Percentiles rank a stretch among this genome's conserved stretches.
Conservation (phyloP, 768 basidiomycete genomes). For the Suillus plorans region DNA sequence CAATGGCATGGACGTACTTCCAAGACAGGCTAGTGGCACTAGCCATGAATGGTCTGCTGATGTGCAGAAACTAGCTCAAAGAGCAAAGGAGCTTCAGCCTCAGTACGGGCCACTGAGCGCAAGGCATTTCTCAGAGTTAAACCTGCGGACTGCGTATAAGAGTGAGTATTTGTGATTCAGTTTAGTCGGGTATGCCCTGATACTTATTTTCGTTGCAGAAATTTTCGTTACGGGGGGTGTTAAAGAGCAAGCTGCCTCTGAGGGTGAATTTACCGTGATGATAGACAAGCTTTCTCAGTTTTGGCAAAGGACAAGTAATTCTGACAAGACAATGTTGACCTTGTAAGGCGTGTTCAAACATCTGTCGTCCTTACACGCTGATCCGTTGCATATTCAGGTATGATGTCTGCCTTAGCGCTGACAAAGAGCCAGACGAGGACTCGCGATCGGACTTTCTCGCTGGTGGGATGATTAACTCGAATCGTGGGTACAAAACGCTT, state of each 20-base stretch:
- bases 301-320: slow-evolving; percentile 52
- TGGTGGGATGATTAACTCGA: slow-evolving; percentile 49
- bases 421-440: slow-evolving; percentile 42
- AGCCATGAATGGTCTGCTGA: slow-evolving; percentile 40
- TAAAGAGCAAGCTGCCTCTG: slow-evolving; percentile 29
- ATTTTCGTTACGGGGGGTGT: slow-evolving; percentile 35
- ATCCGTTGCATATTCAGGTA: slow-evolving; percentile 39
- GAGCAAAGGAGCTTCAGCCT: slow-evolving; percentile 24
- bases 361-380: neutral
- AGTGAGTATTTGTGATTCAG: slow-evolving; percentile 38
- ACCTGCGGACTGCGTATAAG: slow-evolving; percentile 55
- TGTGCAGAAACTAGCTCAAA: slow-evolving; percentile 36
- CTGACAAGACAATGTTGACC: slow-evolving; percentile 57
- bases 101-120: slow-evolving; percentile 46
- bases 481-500: slow-evolving; percentile 53
- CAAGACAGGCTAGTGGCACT: neutral
- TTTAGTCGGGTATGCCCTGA: neutral
- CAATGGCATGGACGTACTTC: slow-evolving; percentile 12
- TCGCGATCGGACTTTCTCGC: slow-evolving; percentile 61
- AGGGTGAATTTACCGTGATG: slow-evolving; percentile 42
- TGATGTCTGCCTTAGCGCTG: slow-evolving; percentile 59
- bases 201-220: slow-evolving; percentile 31
- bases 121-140: slow-evolving; percentile 44
- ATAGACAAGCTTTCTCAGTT: slow-evolving; percentile 55
- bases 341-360: slow-evolving; percentile 40